Conservation (phyloP, 2,329 filamentous ascomycete genomes). For the Cryphonectria carpinicola region DNA sequence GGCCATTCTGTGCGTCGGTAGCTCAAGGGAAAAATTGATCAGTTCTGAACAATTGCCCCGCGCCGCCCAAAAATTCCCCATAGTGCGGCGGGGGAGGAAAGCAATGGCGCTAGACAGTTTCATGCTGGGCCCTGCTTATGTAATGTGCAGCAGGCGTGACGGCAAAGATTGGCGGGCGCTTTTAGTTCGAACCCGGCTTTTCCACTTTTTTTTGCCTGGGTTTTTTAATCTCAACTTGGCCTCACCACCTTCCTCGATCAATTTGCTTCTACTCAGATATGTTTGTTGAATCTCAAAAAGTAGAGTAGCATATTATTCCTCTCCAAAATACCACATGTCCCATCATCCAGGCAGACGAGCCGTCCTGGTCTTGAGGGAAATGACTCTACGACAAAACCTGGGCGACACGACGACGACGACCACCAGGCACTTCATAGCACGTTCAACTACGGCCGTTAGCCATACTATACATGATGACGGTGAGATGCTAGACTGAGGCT, state of each 20-base stretch:
- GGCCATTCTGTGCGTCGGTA: slow-evolving; percentile 10
- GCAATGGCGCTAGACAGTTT: slow-evolving; percentile 9
- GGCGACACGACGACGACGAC: neutral
- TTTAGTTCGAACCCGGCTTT: neutral
- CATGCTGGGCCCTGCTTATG: neutral
- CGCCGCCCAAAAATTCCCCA: neutral
- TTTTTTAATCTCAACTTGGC: neutral
- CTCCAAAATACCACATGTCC: too few relatives aligned
- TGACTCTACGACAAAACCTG: neutral
- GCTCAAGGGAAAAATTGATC: slow-evolving; percentile 28
- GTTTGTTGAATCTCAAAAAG: neutral
- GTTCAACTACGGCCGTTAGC: neutral
- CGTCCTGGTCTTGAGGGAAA: too few relatives aligned
- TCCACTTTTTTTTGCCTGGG: neutral
- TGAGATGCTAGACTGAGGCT: too few relatives aligned
- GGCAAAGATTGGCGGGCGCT: neutral
- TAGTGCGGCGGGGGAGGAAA: neutral
- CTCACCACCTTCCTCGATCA: neutral
- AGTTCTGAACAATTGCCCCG: slow-evolving; percentile 14
- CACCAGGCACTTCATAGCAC: neutral
- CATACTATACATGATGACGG: neutral
- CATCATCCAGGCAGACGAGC: neutral
- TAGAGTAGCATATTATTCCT: too few relatives aligned
- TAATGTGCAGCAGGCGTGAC: neutral
- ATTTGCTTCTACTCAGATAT: neutral